phyloP scores from a whole-genome alignment of 2,329 filamentous ascomycete species.

The Diplodia corticola region DNA sequence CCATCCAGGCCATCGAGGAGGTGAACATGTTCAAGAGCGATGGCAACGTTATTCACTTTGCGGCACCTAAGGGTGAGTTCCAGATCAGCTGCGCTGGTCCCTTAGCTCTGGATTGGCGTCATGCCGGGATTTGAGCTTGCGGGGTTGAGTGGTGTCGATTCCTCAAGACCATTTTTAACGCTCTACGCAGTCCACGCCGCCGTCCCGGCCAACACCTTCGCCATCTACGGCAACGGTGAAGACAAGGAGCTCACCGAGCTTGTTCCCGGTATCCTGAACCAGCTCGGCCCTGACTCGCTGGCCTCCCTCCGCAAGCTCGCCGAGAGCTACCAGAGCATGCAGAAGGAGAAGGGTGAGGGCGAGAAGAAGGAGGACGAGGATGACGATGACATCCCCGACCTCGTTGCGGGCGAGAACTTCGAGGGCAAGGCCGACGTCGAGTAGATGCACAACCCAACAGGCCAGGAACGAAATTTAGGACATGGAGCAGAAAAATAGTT shows the following conservation, averaged over 20 bases:
- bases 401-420: conserved; percentile 97
- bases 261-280: conserved; percentile 98
- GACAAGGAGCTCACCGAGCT: conserved; percentile 99
- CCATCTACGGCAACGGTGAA: conserved; percentile 97
- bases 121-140: not conserved
- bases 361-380: conserved; percentile 68
- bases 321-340: conserved; percentile 99
- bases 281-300: conserved; percentile 96
- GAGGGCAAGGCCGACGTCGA: conserved; percentile 86
- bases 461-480: not conserved
- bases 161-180: not conserved
- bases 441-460: conserved; percentile 50
- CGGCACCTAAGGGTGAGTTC: conserved; percentile 86
- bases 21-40: conserved; percentile 99
- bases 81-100: not conserved
- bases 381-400: conserved; percentile 90
- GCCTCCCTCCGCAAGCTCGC: conserved; percentile 97
- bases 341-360: conserved; percentile 83
- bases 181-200: conserved; percentile 79
- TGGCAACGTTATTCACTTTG: conserved; percentile 99
- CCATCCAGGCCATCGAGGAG: conserved; percentile 99
- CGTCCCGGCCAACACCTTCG: conserved; percentile 97
- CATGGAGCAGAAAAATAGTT: not conserved
- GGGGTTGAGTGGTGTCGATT: not conserved
- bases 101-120: not conserved